These are phyloP conservation scores for Ogataea chonburiensis DNA, from an alignment of 805 yeast species.

Conservation along the genomic window DNA sequence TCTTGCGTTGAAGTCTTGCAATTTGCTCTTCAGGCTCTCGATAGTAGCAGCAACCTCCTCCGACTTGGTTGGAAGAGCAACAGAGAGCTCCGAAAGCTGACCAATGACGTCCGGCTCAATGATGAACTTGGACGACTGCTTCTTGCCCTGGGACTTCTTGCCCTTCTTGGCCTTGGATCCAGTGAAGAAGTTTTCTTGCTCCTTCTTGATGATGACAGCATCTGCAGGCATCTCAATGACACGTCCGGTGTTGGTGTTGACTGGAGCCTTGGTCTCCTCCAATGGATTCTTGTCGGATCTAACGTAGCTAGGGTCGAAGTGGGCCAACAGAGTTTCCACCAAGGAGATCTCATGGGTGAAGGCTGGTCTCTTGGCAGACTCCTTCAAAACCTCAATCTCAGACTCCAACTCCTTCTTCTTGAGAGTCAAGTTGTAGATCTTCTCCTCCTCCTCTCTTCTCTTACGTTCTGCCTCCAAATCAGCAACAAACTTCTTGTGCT, in stretches of 20 bases:
- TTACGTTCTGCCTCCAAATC: conserved; percentile 67
- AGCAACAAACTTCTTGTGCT: conserved; percentile 67
- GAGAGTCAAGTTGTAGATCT: conserved; percentile 48
- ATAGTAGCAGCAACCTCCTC: conserved; percentile 69
- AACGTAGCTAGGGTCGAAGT: conserved; percentile 78
- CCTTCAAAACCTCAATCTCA: conserved; percentile 69
- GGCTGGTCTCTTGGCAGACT: conserved; percentile 76
- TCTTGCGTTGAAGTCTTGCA: conserved; percentile 61
- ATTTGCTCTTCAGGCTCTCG: conserved; percentile 68
- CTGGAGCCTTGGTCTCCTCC: conserved; percentile 16
- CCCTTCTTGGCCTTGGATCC: conserved; percentile 47
- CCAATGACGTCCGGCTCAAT: conserved; percentile 80
- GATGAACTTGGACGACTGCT: conserved; percentile 48
- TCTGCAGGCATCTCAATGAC: conserved; percentile 62
- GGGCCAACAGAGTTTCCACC: conserved; percentile 67
- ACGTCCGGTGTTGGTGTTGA: conserved; percentile 35
- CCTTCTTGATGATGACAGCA: conserved; percentile 62
- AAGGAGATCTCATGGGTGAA: conserved; percentile 73
- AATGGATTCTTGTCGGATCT: conserved; percentile 42
- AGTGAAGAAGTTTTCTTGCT: conserved; percentile 56
- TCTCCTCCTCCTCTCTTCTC: conserved; percentile 68
- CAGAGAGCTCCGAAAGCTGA: conserved; percentile 69
- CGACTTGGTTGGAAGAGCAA: conserved; percentile 73
- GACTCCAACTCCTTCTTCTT: conserved; percentile 48
- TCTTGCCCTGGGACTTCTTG: conserved; percentile 47